These are phyloP conservation scores for Polygonum aviculare DNA, from an alignment of 148 eudicot genomes.

Conservation along the genomic window DNA sequence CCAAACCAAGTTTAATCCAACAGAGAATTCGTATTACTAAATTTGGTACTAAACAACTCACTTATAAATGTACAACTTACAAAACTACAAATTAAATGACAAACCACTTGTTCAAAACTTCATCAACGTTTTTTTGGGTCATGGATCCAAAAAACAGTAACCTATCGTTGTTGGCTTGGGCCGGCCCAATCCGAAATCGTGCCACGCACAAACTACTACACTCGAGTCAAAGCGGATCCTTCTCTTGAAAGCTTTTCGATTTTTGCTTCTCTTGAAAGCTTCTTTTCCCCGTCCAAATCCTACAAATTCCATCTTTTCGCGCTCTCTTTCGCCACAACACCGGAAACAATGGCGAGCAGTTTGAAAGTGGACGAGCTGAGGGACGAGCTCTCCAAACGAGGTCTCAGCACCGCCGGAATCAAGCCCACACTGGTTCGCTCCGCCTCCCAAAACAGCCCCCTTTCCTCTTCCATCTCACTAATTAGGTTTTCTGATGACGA, in stretches of 20 bases:
- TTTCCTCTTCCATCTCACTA: not conserved
- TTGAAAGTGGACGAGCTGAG: slow-evolving; percentile 78
- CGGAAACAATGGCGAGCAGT: slow-evolving; percentile 20
- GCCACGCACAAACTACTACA: not conserved
- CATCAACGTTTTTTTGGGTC: no score
- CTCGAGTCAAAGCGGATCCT: not conserved
- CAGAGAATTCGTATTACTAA: no score
- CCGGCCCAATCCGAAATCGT: not conserved
- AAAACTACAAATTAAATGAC: no score
- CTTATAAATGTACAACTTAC: no score
- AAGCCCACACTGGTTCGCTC: slow-evolving; percentile 51
- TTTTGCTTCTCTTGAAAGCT: not conserved
- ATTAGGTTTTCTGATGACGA: not conserved
- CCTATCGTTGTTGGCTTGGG: no score
- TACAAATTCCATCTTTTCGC: not conserved
- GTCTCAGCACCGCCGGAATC: slow-evolving; percentile 57
- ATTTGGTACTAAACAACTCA: no score
- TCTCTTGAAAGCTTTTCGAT: not conserved
- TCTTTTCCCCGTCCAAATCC: not conserved
- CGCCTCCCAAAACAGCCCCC: not conserved
- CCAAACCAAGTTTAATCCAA: no score
- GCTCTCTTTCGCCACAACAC: not conserved
- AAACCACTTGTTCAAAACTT: no score
- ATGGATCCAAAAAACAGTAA: no score
- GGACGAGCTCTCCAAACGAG: slow-evolving; percentile 54